Evolutionary conservation across 306 rosid species (phyloP), one percentile per base, ranked within the genome.

Genomic region (Gastrolobium villosum): DNA sequence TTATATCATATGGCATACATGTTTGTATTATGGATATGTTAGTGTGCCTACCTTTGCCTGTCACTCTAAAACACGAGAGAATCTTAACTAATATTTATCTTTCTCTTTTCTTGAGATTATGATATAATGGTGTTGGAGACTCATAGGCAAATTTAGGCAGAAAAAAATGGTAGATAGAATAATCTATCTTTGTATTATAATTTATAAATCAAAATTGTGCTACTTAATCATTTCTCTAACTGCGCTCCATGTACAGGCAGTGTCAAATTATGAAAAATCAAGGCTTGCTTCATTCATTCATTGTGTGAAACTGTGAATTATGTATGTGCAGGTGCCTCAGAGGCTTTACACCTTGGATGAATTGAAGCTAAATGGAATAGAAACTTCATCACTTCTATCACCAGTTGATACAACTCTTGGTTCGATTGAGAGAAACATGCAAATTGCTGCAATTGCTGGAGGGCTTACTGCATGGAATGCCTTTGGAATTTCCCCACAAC

Each of bases 281-380:
- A 26, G 10, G 67, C 15, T 50, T 61, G 53, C 26, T 57, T 78
- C 64, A 31, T 10, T 81, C 66, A 13, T 77, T 73, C 9, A 41
- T 31, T 45, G 64, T 35, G 40, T 65, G 54, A 30, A 36, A n/a
- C n/a, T 74, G 40, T 6, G 6, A n/a, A 14, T 48, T 50, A 11
- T 60, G 11, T 31, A 53, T 56, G 44, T 80, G 75, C 80, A 95
- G 98, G 89, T 92, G 65, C 98, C 99, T 53, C 98, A 92, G 72
- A 92, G 99, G 84, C 96, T 95, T 28, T 95, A 95, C 86, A 83
- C 94, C 45, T 89, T 95, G 89, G 98, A 92, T 65, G 99, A 95
- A 84, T 84, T 95, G 83, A 95, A 85, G 93, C 85, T 92, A 59
- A 95, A 95, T 81, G 96, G 97, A 70, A 95, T 95, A 13, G 94